Conservation (phyloP, 2,329 filamentous ascomycete species). For the Colletotrichum truncatum region DNA sequence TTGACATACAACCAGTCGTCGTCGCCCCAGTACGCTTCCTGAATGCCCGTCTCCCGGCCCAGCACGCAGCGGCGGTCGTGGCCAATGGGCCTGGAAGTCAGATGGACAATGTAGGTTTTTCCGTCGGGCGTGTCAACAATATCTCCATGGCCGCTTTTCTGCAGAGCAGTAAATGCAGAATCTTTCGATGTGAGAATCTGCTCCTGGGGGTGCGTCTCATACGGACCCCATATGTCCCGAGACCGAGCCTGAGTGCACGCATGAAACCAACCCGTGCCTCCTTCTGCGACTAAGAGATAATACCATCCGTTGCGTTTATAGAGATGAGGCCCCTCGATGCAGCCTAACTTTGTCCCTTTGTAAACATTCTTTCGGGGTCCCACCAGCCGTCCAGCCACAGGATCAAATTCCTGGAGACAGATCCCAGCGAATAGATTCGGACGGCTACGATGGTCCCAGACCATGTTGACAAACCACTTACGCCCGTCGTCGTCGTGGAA, state of each 20-base stretch:
- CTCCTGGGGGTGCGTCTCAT: conserved; percentile 66
- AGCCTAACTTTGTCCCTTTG: conserved; percentile 60
- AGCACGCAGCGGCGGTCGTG: conserved; percentile 62
- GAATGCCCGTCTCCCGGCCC: conserved; percentile 65
- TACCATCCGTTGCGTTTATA: conserved; percentile 68
- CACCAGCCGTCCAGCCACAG: conserved; percentile 56
- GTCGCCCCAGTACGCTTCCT: conserved; percentile 67
- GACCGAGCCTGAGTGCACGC: conserved; percentile 67
- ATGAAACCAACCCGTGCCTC: conserved; percentile 69
- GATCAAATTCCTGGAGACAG: conserved; percentile 65
- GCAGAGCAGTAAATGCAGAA: conserved; percentile 56
- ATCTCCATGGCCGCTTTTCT: conserved; percentile 63
- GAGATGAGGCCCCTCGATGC: conserved; percentile 67
- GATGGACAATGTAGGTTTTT: conserved; percentile 62
- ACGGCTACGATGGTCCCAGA: conserved; percentile 61
- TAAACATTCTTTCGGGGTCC: conserved; percentile 66
- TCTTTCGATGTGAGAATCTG: conserved; percentile 65
- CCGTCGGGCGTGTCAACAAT: conserved; percentile 64
- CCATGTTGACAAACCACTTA: conserved; percentile 68
- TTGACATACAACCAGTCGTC: conserved; percentile 73
- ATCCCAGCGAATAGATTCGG: conserved; percentile 64
- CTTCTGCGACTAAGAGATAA: conserved; percentile 68
- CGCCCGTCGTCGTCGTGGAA: conserved; percentile 66
- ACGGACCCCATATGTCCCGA: conserved; percentile 66
- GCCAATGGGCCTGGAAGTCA: conserved; percentile 59